Percentiles rank a stretch among this genome's conserved stretches.
These are phyloP conservation scores for Saturnispora gosingensis DNA, from an alignment of 805 yeast genomes.

Conservation along the genomic window DNA sequence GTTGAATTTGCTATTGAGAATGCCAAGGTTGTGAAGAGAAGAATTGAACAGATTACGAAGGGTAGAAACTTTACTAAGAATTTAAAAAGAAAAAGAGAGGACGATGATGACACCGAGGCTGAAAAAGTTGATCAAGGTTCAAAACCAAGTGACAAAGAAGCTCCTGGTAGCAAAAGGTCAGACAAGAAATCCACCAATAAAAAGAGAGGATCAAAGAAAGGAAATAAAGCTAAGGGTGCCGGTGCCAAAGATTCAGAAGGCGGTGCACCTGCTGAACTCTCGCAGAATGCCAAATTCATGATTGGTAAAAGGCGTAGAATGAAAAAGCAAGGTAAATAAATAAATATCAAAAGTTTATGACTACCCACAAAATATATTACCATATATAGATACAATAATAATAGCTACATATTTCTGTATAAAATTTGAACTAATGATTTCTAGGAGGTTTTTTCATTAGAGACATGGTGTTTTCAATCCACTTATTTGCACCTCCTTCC, in stretches of 20 bases:
- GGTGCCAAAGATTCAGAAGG: constrained; percentile 4
- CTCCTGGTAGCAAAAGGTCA: constrained; percentile 16
- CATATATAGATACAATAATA: neutral
- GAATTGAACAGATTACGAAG: constrained; percentile 53
- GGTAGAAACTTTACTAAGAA: constrained; percentile 22
- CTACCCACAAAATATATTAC: neutral
- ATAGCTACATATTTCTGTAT: neutral
- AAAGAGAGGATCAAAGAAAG: constrained; percentile 21
- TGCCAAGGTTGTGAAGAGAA: constrained; percentile 85
- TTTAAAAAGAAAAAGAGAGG: constrained; percentile 18
- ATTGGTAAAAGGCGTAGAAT: constrained; percentile 64
- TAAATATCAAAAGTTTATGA: constrained; percentile 8
- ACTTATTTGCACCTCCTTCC: constrained; percentile 87
- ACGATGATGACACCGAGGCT: constrained; percentile 11
- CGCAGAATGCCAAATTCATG: constrained; percentile 50
- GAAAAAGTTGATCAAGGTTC: constrained; percentile 9
- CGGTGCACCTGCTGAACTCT: constrained; percentile 18
- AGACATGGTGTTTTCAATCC: constrained; percentile 75
- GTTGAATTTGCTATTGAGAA: constrained; percentile 96
- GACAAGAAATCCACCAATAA: constrained; percentile 13
- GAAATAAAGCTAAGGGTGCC: constrained; percentile 10
- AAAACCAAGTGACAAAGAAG: neutral
- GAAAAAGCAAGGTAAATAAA: constrained; percentile 31
- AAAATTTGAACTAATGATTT: constrained; percentile 35
- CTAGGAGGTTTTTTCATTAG: constrained; percentile 65